phyloP scores from a whole-genome alignment of 352 stramenopile species.

The Globisporangium nodosum region DNA sequence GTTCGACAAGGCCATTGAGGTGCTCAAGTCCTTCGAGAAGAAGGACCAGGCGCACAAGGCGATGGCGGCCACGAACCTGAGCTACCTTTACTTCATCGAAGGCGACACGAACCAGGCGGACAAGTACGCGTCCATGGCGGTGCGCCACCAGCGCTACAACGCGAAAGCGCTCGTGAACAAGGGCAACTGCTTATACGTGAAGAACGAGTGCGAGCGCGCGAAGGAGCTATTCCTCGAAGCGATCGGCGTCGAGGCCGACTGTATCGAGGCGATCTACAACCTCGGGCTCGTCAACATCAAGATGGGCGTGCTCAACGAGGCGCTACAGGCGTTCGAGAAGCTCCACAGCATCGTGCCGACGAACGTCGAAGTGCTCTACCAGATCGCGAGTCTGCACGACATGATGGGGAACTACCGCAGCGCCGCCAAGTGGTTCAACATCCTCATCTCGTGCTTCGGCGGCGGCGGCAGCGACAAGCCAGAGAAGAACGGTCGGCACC shows the following conservation, averaged over 20 bases:
- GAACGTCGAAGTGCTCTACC: slow-evolving; percentile 91
- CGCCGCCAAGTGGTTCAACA: slow-evolving; percentile 93
- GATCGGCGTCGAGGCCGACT: slow-evolving; percentile 92
- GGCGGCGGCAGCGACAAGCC: slow-evolving; percentile 68
- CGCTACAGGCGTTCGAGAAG: slow-evolving; percentile 95
- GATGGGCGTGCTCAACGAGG: slow-evolving; percentile 86
- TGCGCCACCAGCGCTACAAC: slow-evolving; percentile 94
- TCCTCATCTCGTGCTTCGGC: slow-evolving; percentile 90
- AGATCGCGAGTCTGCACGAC: slow-evolving; percentile 95
- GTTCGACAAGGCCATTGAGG: slow-evolving; percentile 92
- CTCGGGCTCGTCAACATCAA: slow-evolving; percentile 89
- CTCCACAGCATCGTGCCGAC: slow-evolving; percentile 94
- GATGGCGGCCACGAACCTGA: slow-evolving; percentile 94
- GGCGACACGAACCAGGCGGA: slow-evolving; percentile 88
- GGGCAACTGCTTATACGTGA: slow-evolving; percentile 94
- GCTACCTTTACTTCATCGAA: slow-evolving; percentile 96
- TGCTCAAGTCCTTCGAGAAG: slow-evolving; percentile 95
- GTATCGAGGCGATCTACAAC: slow-evolving; percentile 96
- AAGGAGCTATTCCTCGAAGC: slow-evolving; percentile 96
- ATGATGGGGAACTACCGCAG: slow-evolving; percentile 84
- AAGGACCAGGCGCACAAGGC: slow-evolving; percentile 92
- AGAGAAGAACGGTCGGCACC: slow-evolving; percentile 25
- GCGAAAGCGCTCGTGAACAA: slow-evolving; percentile 97
- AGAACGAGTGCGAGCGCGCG: slow-evolving; percentile 90
- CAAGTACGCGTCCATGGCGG: slow-evolving; percentile 89